Percentiles rank a stretch among this genome's conserved stretches.
These are phyloP conservation scores for Simplicillium aogashimaense DNA, from an alignment of 2,329 filamentous ascomycete species.

Conservation along the genomic window DNA sequence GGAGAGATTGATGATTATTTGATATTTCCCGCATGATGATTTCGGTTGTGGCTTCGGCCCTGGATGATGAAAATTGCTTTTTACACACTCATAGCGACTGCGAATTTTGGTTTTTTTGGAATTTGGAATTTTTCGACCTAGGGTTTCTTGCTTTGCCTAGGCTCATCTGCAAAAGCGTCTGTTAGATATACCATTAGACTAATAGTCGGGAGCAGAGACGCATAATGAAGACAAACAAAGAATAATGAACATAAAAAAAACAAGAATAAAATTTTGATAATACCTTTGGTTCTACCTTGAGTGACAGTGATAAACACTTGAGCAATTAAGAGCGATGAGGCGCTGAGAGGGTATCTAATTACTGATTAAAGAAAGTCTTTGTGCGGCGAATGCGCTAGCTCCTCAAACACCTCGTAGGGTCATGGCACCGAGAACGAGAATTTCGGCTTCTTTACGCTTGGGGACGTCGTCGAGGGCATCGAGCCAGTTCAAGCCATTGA, in stretches of 20 bases:
- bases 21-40: background rate
- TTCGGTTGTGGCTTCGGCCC: too few relatives aligned
- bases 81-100: background rate
- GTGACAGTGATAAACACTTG: too few relatives aligned
- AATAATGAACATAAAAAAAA: background rate
- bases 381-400: too few relatives aligned
- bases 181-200: background rate
- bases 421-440: conserved; percentile 65
- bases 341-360: too few relatives aligned
- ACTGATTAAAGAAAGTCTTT: too few relatives aligned
- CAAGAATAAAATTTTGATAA: background rate
- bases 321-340: too few relatives aligned
- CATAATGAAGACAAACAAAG: conserved; percentile 11
- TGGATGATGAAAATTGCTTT: background rate
- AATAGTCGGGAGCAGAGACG: conserved; percentile 2
- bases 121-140: background rate
- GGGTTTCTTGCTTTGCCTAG: conserved; percentile 12
- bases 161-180: conserved; percentile 11
- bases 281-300: too few relatives aligned
- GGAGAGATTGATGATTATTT: too few relatives aligned
- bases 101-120: background rate
- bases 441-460: conserved; percentile 51
- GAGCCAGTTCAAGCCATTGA: conserved; percentile 51
- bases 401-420: conserved; percentile 34
- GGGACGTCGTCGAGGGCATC: conserved; percentile 31